Evolutionary conservation across 352 stramenopile species (phyloP), one percentile per base, ranked within the genome.

Genomic region (Globisporangium solare): DNA sequence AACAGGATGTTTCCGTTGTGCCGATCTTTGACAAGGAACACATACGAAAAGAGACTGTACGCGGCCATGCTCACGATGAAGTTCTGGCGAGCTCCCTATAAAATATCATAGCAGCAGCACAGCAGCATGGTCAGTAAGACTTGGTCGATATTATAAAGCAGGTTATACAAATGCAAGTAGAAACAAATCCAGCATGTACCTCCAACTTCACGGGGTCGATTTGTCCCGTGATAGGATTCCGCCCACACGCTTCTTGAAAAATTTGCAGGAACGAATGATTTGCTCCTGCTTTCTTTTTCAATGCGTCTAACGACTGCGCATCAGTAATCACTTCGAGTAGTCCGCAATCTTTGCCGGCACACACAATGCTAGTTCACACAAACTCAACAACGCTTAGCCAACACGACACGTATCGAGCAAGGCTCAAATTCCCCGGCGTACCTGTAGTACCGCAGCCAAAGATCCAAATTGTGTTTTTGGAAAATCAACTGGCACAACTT

Each of bases 1-100:
- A 99, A 83, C 77, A 99, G 96, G 46, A 99, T 97, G 71, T 99
- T 98, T 20, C 96, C 97, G 58, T 99, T 99, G 82, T 99, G 97
- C 13, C 95, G 82, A 68, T 99, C 97, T 60, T 99, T 99, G 55
- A 99, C 73, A 22, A 97, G 80, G 37, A 99, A 86, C 1, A 99
- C 76, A 63, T 99, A 99, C 35, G 79, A 97, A 51, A 99, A 94
- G 17, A 99, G 76, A 22, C 86, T 97, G 74, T 99, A 99, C 32
- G 88, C 96, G 6, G 94, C 96, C 63, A 99, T 86, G 65, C 85
- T 98, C 47, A 81, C 76, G 46, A 97, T 88, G 56, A 99, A 99
- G 58, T 98, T 98, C 13, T 71, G 71, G 54, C 97, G 92, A 24
- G 96, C 96, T 18, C 68, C 66, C 58, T 89, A 35, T 3, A 35